Base-by-base conservation (phyloP, 139 green algal species). In the Edaphochlamys debaryana region DNA sequence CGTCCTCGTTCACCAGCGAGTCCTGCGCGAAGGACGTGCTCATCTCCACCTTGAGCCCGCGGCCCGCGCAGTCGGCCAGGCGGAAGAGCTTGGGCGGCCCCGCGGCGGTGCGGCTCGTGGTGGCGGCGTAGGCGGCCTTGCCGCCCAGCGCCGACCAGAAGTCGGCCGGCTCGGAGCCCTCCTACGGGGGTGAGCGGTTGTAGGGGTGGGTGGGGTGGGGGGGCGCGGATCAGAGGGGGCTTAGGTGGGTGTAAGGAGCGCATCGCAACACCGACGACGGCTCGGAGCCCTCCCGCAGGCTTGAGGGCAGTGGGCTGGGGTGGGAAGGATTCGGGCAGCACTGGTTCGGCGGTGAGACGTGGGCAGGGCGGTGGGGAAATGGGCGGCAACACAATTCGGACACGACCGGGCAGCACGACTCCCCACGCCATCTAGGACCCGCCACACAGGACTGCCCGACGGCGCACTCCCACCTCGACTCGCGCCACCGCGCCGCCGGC, bases 131-230 rank as follows among this genome's bases (percentile, higher is more conserved):
- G 29, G 7, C 40, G 32, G 6, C 37, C 25, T 40, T 38, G 72
- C 75, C 63, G 32, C 76, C 76, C 76, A 83, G 76, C 20, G 40
- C 40, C 60, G 32, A 38, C 75, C 75, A 82, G 60, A 82, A 82
- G 1, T 6, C 15, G 17, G 17, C 60, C 2, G 60, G 36, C 60
- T 82, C 75, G 4, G n/a, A 8, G 38, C 74, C 74, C 74, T 81
- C 74, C 74, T 81, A 40, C 29, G n/a, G 4, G 45, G 37, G 25
- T 36, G 9, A 20, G 22, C 22, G 64, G 58, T 6, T 34, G 17
- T 22, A 66, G 58, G 32, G 56, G 20, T 38, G 62, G 8, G n/a
- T 38, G 62, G 23, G 62, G 62, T n/a, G 62, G 29, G 62, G 29
- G 7, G 6, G n/a, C 63, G n/a, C 11, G n/a, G n/a, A n/a, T n/a